Base-by-base conservation (phyloP, 495 filamentous ascomycete species). In the Lophiostoma macrostomum region DNA sequence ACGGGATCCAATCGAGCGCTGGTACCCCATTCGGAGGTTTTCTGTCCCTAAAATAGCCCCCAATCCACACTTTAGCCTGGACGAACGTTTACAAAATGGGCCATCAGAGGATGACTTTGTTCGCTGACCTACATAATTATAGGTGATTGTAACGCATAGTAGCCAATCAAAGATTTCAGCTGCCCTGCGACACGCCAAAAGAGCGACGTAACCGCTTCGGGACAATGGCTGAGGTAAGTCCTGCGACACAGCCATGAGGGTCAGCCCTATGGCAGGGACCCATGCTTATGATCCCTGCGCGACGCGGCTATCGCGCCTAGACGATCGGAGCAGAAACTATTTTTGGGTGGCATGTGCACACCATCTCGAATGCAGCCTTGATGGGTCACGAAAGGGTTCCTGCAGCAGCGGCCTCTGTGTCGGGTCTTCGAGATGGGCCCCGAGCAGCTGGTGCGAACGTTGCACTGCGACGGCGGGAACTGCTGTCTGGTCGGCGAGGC, bases 201-300 rank as follows among this genome's bases (percentile, higher is more conserved):
- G 31, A 30, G 23, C 11, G 11, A 12, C 11, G 12, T 48, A 27
- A 22, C 53, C 36, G 39, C 20, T 27, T 60, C 14, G 41, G 56
- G 56, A n/a, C 39, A 42, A 60, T 60, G 56, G 49, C 22, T 52
- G 37, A 46, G 46, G 23, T 49, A 14, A 49, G 18, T 45, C 3
- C 11, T 50, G 39, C 12, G 56, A 32, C 56, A 48, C 49, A 60
- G 56, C 36, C 35, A 37, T 54, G 2, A 23, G 13, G 27, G 41
- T 60, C 56, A 60, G 56, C 56, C 56, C 41, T 59, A 47, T 25
- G n/a, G 28, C 22, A 25, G 30, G 35, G 32, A 11, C 44, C 8
- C n/a, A 48, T n/a, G 47, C 19, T 32, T 14, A 22, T n/a, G n/a
- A n/a, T n/a, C n/a, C n/a, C n/a, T n/a, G 22, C 18, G 27, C 16